These are phyloP conservation scores for Fragaria nilgerrensis DNA, from an alignment of 306 rosid genomes.

Conservation along the genomic window DNA sequence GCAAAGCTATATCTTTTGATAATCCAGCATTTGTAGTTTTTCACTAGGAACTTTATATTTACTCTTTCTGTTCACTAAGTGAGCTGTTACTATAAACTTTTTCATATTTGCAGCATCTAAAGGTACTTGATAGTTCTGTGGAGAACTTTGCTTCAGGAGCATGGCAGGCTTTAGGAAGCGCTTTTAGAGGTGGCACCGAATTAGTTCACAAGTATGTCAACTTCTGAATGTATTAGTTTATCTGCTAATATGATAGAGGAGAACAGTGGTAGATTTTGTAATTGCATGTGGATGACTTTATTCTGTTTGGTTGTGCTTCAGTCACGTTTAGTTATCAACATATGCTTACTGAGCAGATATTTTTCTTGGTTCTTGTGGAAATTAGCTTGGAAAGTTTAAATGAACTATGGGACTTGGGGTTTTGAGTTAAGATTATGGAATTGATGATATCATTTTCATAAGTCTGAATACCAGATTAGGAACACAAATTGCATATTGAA, in stretches of 20 bases:
- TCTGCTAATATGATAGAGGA: neutral
- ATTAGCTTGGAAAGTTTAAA: neutral
- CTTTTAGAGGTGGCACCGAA: slow-evolving; percentile 74
- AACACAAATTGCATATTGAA: neutral
- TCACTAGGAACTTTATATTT: neutral
- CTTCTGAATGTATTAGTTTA: slow-evolving; percentile 7
- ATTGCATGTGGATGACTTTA: neutral
- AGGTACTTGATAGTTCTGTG: slow-evolving; percentile 83
- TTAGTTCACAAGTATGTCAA: slow-evolving; percentile 70
- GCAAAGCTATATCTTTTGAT: neutral
- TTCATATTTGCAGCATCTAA: slow-evolving; percentile 57
- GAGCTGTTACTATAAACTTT: slow-evolving; percentile 16
- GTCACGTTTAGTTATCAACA: slow-evolving; percentile 5
- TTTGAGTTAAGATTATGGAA: neutral
- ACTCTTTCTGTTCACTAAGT: slow-evolving; percentile 1
- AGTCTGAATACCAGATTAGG: neutral
- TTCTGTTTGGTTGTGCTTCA: slow-evolving; percentile 12
- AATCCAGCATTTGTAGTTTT: neutral
- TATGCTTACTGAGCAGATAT: slow-evolving; percentile 5
- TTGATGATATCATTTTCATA: neutral
- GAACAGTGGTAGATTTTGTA: neutral
- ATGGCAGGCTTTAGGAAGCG: slow-evolving; percentile 88
- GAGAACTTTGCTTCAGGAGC: slow-evolving; percentile 97
- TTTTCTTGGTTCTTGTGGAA: slow-evolving; percentile 1
- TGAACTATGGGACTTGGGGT: neutral